phyloP scores from a whole-genome alignment of 768 basidiomycete genomes.

The Tricholomella constricta region DNA sequence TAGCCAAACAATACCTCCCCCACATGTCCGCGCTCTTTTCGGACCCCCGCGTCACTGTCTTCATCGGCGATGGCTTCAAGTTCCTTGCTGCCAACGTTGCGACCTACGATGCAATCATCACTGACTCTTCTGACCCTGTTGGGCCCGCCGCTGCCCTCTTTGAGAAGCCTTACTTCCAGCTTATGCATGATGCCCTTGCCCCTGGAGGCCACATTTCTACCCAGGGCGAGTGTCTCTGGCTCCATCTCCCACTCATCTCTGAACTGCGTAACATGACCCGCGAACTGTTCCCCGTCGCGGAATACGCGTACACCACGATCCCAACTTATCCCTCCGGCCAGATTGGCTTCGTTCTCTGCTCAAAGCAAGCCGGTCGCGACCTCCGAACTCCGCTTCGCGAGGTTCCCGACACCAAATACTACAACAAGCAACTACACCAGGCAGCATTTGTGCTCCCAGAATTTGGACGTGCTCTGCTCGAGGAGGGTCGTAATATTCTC shows the following conservation, averaged over 20 bases:
- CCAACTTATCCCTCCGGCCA: constrained; percentile 99
- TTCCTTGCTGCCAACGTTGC: constrained; percentile 87
- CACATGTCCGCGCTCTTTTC: constrained; percentile 88
- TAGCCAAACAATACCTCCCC: constrained; percentile 90
- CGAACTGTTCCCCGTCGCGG: constrained; percentile 74
- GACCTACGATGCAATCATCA: constrained; percentile 97
- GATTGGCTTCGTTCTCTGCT: constrained; percentile 92
- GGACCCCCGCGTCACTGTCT: constrained; percentile 79
- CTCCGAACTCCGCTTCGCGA: constrained; percentile 73
- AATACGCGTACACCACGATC: constrained; percentile 95
- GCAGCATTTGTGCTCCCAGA: constrained; percentile 92
- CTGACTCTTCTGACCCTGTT: constrained; percentile 97
- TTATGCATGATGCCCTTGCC: constrained; percentile 86
- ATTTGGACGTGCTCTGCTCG: constrained; percentile 75
- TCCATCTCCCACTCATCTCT: constrained; percentile 86
- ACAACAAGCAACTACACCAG: constrained; percentile 78
- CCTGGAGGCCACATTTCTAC: constrained; percentile 94
- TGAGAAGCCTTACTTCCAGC: constrained; percentile 95
- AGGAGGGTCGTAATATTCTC: constrained; percentile 68
- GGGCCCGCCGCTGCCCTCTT: constrained; percentile 94
- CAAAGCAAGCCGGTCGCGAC: constrained; percentile 71
- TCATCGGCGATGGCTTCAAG: constrained; percentile 95
- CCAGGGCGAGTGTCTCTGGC: constrained; percentile 95
- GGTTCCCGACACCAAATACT: constrained; percentile 77
- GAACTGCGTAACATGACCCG: constrained; percentile 70